Percentiles rank a stretch among this genome's conserved stretches.
Evolutionary conservation across 208 protist species (phyloP).

Genomic region (Wallacemonas sp.): DNA sequence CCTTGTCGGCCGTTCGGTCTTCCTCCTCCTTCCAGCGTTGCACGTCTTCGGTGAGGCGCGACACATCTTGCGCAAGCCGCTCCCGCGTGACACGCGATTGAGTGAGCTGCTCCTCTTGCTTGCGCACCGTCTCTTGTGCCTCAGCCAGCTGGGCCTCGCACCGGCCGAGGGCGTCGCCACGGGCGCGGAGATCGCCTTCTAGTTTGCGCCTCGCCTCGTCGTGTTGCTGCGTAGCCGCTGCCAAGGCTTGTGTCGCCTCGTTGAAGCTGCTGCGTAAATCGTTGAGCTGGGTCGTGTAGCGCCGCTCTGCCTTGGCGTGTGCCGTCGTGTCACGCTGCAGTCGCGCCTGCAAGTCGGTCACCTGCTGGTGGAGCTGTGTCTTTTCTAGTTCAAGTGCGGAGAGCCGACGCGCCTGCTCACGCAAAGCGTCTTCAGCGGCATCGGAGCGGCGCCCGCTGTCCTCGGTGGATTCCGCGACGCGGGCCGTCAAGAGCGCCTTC

Average conservation of each 20-base stretch:
- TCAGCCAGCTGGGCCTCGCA: conserved; percentile 23
- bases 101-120: conserved; percentile 30
- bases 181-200: conserved; percentile 1
- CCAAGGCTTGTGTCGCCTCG: conserved; percentile 9
- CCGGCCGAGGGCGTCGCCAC: not conserved
- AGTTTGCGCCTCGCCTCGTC: not conserved
- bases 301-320: conserved; percentile 44
- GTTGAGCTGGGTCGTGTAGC: conserved; percentile 40
- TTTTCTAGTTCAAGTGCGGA: conserved; percentile 56
- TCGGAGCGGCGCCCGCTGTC: conserved; percentile 39
- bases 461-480: conserved; percentile 25
- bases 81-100: conserved; percentile 16
- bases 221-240: not conserved
- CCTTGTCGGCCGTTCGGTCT: conserved; percentile 23
- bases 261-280: conserved; percentile 39
- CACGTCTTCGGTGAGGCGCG: conserved; percentile 33
- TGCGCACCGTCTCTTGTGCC: conserved; percentile 22
- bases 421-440: conserved; percentile 50
- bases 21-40: conserved; percentile 53
- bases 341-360: conserved; percentile 56
- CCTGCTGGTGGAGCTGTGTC: conserved; percentile 47
- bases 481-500: not conserved
- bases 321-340: conserved; percentile 41
- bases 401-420: conserved; percentile 40
- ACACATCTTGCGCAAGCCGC: conserved; percentile 22